Evolutionary conservation across 495 filamentous ascomycete genomes (phyloP), one percentile per base, ranked within the genome.

Genomic region (Aspergillus nanangensis): DNA sequence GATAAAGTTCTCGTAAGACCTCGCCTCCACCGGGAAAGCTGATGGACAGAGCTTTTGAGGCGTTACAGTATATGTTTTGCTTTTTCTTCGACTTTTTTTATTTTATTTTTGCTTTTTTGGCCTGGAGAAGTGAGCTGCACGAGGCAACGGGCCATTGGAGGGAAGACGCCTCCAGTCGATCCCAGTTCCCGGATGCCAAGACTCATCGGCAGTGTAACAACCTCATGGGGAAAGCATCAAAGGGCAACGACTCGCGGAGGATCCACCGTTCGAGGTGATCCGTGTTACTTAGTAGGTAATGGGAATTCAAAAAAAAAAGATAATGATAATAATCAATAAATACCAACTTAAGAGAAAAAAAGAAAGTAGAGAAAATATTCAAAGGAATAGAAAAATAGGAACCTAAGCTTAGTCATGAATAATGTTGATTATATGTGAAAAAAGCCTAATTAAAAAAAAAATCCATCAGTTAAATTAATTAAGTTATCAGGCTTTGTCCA

Each of bases 401-500:
- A n/a, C n/a, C n/a, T n/a, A n/a, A n/a, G n/a, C n/a, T n/a, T n/a
- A n/a, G n/a, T n/a, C n/a, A n/a, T 46, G 38, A 48, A 47, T 44
- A 43, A 54, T 45, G 40, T 21, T 44, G 47, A 33, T 50, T 32
- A 23, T 29, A 11, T 29, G 11, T 29, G 25, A 11, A 29, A 11
- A 11, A 29, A 29, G 25, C 25, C 25, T 5, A 11, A 22, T 34
- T 36, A 13, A 38, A 43, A 37, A 45, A 44, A 45, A 40, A 49
- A 32, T n/a, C n/a, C n/a, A n/a, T n/a, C n/a, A n/a, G n/a, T 25
- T 10, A 50, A 50, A 29, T 15, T 24, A 33, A 45, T 32, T 36
- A 36, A 36, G 33, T n/a, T n/a, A 25, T 19, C 27, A 44, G 32
- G 23, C 27, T 35, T 31, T 32, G 23, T 41, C 46, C 47, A 56